Base-by-base conservation (phyloP, 805 yeast genomes). In the Saturnispora halmiae region DNA sequence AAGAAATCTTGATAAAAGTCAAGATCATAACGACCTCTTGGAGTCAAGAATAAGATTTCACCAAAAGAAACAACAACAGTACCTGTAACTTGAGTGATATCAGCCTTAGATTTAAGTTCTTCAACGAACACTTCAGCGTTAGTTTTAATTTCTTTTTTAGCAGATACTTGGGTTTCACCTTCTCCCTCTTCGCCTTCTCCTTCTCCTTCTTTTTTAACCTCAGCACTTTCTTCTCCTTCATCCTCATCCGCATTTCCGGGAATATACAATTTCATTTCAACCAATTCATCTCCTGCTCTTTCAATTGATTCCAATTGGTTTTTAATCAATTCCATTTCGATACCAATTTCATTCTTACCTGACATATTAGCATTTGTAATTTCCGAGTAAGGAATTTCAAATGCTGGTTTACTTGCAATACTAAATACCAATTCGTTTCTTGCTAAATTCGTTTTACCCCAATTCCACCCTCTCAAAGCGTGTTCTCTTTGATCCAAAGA, bases 11-110 rank as follows among this genome's bases (percentile, higher is more conserved):
- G 79, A 63, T 84, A 92, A 79, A 92, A 81, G 61, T 90, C 96
- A 52, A 92, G 82, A 60, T 92, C 97, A 60, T 88, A 92, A 62
- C 98, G 90, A 49, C 98, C 98, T 72, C 98, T 80, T 54, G 98
- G 98, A 1, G 97, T 92, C 44, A 92, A 75, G 70, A 92, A 86
- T 58, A 90, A 70, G 4, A 88, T 77, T 53, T 90, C 97, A 38
- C 82, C 75, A 65, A 90, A 88, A 5, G 96, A 82, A 4, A 86
- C 96, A 58, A 92, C 82, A 7, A 95, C 92, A 49, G 88, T 95
- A 30, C 97, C 97, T 1, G 95, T 79, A 37, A 80, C 90, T 60
- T 81, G 90, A 14, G 97, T 96, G 56, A 92, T 83, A 53, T 84
- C 90, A 16, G 98, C 98, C 55, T 78, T 80, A 47, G 88, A 96